phyloP scores from a whole-genome alignment of 495 filamentous ascomycete genomes.

The Arthonia radiata region DNA sequence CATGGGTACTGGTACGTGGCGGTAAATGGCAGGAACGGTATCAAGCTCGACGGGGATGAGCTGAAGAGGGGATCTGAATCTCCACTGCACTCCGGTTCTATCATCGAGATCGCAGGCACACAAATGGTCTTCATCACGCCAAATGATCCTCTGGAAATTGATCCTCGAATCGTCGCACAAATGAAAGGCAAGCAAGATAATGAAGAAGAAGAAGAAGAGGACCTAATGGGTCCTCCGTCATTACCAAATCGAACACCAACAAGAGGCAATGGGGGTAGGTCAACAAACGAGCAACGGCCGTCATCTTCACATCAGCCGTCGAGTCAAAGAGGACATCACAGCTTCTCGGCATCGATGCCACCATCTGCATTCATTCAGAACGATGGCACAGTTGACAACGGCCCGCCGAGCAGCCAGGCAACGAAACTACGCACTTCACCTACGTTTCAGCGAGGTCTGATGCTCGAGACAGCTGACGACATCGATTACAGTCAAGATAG shows the following conservation, averaged over 20 bases:
- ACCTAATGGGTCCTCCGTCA: neutral
- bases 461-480: conserved; percentile 49
- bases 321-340: no score
- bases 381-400: no score
- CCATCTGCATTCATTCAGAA: no score
- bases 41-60: conserved; percentile 47
- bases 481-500: conserved; percentile 69
- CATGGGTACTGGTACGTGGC: conserved; percentile 47
- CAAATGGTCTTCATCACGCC: conserved; percentile 97
- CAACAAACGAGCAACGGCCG: no score
- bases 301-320: no score
- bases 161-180: conserved; percentile 24
- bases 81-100: conserved; percentile 52
- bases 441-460: conserved; percentile 38
- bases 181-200: conserved; percentile 12
- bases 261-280: no score
- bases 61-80: conserved; percentile 39
- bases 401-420: neutral
- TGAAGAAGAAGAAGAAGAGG: conserved; percentile 6
- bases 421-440: conserved; percentile 17
- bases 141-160: conserved; percentile 30
- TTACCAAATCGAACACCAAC: no score
- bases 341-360: no score
- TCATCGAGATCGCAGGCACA: conserved; percentile 70
- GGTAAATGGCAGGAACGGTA: conserved; percentile 75